Conservation (phyloP, 371 early-diverging fungal species). For the Dinochytrium kinnereticum region DNA sequence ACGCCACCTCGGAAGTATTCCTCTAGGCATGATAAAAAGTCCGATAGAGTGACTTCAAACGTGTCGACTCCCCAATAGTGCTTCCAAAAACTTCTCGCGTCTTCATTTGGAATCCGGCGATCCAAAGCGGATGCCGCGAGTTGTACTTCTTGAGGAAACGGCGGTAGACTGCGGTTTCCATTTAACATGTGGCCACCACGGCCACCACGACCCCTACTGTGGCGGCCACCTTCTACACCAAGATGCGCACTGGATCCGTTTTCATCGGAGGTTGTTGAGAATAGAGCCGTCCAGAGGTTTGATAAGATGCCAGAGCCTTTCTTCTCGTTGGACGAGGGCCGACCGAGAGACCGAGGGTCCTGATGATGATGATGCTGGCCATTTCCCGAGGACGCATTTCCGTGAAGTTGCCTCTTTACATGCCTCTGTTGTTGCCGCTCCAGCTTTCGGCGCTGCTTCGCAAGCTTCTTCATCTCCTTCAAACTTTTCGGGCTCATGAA, state of each 20-base stretch:
- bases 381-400: too few species aligned
- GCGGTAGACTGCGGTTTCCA: slow-evolving; percentile 1
- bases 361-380: background rate
- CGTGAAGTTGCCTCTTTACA: background rate
- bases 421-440: too few species aligned
- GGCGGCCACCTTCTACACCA: background rate
- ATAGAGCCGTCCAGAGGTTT: background rate
- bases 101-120: slow-evolving; percentile 16
- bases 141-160: background rate
- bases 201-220: background rate
- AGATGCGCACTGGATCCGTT: background rate
- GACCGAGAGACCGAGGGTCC: too few species aligned
- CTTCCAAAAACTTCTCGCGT: slow-evolving; percentile 19
- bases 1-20: background rate
- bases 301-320: background rate
- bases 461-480: background rate
- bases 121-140: background rate
- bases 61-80: slow-evolving; percentile 15
- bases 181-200: background rate
- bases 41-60: slow-evolving; percentile 11
- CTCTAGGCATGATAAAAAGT: slow-evolving; percentile 24
- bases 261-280: background rate
- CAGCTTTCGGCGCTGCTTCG: background rate
- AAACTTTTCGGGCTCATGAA: background rate
- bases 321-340: background rate